phyloP scores from a whole-genome alignment of 768 basidiomycete species.

The Pholiota microspora region DNA sequence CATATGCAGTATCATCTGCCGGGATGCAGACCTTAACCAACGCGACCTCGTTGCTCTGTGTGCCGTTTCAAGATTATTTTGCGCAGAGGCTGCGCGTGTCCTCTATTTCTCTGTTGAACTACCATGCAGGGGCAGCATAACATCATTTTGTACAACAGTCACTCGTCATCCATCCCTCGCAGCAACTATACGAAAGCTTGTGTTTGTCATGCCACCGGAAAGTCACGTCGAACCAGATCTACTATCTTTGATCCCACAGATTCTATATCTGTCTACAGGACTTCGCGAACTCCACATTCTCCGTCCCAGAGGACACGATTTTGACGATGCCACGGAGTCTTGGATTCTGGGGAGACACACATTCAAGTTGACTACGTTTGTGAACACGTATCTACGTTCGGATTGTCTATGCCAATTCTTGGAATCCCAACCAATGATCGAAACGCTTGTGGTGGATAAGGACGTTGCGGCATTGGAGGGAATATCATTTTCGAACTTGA shows the following conservation, averaged over 20 bases:
- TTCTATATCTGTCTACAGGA: neutral
- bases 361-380: neutral
- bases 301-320: too few species aligned
- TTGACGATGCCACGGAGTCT: too few species aligned
- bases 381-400: neutral
- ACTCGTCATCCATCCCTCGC: too few species aligned
- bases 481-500: too few species aligned
- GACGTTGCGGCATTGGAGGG: too few species aligned
- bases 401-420: neutral
- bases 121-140: neutral
- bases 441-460: too few species aligned
- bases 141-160: neutral
- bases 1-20: neutral
- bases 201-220: neutral
- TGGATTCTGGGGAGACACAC: neutral
- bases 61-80: neutral
- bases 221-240: neutral
- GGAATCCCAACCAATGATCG: neutral
- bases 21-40: neutral
- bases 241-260: neutral
- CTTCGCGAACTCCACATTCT: neutral
- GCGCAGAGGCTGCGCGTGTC: neutral
- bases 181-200: neutral
- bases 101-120: neutral
- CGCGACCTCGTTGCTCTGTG: neutral